phyloP scores from a whole-genome alignment of 257 asterid species.

The Rauvolfia tetraphylla region DNA sequence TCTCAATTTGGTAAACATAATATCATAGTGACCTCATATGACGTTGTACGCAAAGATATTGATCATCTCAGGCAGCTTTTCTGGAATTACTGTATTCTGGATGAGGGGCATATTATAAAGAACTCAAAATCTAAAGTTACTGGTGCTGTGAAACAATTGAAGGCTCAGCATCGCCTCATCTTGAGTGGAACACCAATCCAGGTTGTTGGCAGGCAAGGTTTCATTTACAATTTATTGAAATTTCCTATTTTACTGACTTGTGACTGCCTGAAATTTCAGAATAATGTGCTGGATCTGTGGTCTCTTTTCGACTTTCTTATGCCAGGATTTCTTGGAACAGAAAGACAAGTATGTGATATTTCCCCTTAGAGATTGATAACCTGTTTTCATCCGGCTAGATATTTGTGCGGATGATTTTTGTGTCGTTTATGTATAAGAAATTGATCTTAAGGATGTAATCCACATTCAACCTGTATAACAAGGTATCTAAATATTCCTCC shows the following conservation, averaged over 20 bases:
- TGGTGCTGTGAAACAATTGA: slow-evolving; percentile 85
- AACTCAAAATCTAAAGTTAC: slow-evolving; percentile 93
- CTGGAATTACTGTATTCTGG: slow-evolving; percentile 97
- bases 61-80: slow-evolving; percentile 61
- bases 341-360: slow-evolving; percentile 77
- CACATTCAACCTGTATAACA: too few relatives aligned
- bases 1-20: slow-evolving; percentile 63
- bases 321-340: slow-evolving; percentile 99
- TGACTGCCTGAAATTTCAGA: slow-evolving; percentile 57
- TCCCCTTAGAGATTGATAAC: not conserved
- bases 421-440: slow-evolving; percentile 3
- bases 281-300: slow-evolving; percentile 97
- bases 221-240: not conserved
- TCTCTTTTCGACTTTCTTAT: slow-evolving; percentile 98
- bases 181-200: slow-evolving; percentile 99
- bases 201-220: slow-evolving; percentile 43
- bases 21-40: slow-evolving; percentile 89
- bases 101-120: slow-evolving; percentile 96
- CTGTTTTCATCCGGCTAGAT: not conserved
- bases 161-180: slow-evolving; percentile 94
- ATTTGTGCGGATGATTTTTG: not conserved
- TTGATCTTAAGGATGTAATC: not conserved
- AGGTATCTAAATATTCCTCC: not conserved
- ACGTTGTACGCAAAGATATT: slow-evolving; percentile 91
- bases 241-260: slow-evolving; percentile 27